phyloP scores from a whole-genome alignment of 345 rosid species.

The Eucalyptus cladocalyx region DNA sequence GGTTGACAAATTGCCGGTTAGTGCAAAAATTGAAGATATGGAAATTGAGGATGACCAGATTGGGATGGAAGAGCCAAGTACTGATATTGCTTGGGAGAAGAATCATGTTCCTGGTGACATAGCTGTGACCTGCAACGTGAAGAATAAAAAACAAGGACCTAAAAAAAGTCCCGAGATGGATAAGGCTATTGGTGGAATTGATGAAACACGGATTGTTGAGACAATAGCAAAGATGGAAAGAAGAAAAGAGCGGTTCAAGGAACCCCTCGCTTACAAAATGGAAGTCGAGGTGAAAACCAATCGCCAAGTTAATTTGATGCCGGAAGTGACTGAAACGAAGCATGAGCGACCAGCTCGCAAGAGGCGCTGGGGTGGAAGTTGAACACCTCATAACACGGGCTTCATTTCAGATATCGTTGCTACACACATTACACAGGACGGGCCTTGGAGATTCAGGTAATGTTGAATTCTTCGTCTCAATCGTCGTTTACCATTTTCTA shows the following conservation, averaged over 20 bases:
- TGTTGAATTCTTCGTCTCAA: background rate
- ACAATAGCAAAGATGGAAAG: conserved; percentile 58
- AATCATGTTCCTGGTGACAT: background rate
- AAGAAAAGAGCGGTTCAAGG: conserved; percentile 54
- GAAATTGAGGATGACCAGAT: conserved; percentile 60
- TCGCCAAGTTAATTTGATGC: conserved; percentile 1
- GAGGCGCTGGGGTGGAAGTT: conserved; percentile 48
- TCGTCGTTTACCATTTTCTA: background rate
- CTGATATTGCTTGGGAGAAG: background rate
- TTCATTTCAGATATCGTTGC: background rate
- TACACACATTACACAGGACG: background rate
- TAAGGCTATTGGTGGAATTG: conserved; percentile 1
- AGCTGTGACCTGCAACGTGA: background rate
- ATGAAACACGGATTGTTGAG: conserved; percentile 20
- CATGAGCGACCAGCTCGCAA: conserved; percentile 34
- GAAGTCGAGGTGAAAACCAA: background rate
- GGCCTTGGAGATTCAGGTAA: background rate
- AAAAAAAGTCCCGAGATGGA: background rate
- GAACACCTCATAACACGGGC: background rate
- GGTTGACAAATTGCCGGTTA: background rate
- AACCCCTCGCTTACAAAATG: conserved; percentile 1
- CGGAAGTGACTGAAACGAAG: conserved; percentile 9
- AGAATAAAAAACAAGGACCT: background rate
- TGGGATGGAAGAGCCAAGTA: conserved; percentile 14
- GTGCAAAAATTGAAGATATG: background rate